Evolutionary conservation across 2,329 filamentous ascomycete species (phyloP).

Genomic region (Arthrobotrys entomopaga): DNA sequence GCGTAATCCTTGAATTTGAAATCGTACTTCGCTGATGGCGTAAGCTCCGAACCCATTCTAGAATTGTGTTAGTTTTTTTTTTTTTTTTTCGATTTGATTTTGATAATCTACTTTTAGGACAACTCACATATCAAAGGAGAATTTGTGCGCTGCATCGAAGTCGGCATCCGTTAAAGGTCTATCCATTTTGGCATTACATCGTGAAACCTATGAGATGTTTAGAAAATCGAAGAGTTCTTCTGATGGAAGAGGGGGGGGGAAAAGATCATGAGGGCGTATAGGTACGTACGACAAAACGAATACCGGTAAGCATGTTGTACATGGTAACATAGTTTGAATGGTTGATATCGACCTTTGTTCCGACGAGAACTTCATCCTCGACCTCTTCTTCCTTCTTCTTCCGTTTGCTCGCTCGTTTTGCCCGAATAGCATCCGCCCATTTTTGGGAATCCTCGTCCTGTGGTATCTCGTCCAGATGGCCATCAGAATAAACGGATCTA

Average conservation of each 20-base stretch:
- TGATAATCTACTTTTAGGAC: slow-evolving; percentile 56
- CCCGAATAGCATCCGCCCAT: slow-evolving; percentile 91
- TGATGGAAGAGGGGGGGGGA: no score
- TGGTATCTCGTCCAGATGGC: slow-evolving; percentile 81
- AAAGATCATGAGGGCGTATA: neutral
- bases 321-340: slow-evolving; percentile 98
- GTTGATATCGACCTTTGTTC: slow-evolving; percentile 96
- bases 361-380: slow-evolving; percentile 92
- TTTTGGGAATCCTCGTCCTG: slow-evolving; percentile 90
- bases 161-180: slow-evolving; percentile 88
- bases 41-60: slow-evolving; percentile 94
- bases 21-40: slow-evolving; percentile 97
- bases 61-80: slow-evolving; percentile 1
- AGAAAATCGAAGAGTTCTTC: neutral
- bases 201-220: slow-evolving; percentile 75
- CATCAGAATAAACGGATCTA: slow-evolving; percentile 84
- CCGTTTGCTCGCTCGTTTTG: slow-evolving; percentile 88
- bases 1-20: slow-evolving; percentile 99
- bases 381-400: slow-evolving; percentile 85
- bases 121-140: slow-evolving; percentile 94
- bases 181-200: slow-evolving; percentile 96
- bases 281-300: slow-evolving; percentile 72
- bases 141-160: slow-evolving; percentile 94
- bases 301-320: slow-evolving; percentile 99
- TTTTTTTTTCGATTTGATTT: neutral